Base-by-base conservation (phyloP, 805 yeast genomes). In the Myxozyma udenii region DNA sequence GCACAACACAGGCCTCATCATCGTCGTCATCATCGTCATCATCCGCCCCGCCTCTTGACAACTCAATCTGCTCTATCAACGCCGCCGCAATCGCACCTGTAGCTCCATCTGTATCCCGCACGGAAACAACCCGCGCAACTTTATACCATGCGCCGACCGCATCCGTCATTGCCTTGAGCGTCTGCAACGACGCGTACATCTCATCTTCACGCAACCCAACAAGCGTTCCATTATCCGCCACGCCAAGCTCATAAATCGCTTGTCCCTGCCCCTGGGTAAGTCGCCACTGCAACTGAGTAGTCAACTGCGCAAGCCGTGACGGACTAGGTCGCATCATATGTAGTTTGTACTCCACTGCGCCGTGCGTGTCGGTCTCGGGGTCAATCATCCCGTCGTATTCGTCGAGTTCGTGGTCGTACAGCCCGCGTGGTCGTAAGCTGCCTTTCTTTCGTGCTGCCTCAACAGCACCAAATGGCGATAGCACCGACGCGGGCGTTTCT, bases 281-380 rank as follows among this genome's bases (percentile, higher is more conserved):
- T 18, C 61, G 51, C 55, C 55, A 57, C 45, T 52, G 57, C 26
- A 57, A 35, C 48, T 57, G 61, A 14, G 61, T 55, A 18, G 61
- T 56, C 11, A 57, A 39, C 46, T 56, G 61, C 18, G 50, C 61
- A 16, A 57, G 50, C 22, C 61, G 55, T 18, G 55, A 50, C 1
- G 61, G 52, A 4, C 16, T 36, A 22, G 55, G 57, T 5, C 41
- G 23, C 18, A 56, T 16, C 53, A 57, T 44, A 23, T 56, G 60
- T 30, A 52, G 38, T 26, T 57, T 56, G 40, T 57, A 57, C 32
- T 57, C 61, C 16, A 57, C 36, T 16, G 61, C 61, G 22, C 61
- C 61, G 43, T 54, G 58, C n/a, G 46, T 38, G 28, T 54, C 58
- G 16, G 44, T 48, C 37, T 54, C 58, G 12, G 58, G 58, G 3